These are phyloP conservation scores for Mucor piriformis DNA, from an alignment of 371 early-diverging fungal species.

Conservation along the genomic window DNA sequence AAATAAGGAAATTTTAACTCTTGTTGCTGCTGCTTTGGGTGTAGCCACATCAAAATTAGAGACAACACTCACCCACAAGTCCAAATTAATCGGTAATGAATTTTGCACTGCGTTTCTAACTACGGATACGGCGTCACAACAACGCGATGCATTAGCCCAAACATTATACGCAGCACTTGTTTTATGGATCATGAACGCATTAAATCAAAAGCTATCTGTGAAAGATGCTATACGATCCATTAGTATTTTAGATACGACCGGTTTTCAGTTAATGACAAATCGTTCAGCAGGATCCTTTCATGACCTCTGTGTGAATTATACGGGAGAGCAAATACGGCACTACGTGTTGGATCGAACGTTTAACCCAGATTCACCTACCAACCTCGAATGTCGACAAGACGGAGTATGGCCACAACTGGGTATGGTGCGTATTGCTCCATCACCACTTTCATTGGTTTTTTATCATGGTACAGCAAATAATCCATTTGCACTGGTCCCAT, in stretches of 20 bases:
- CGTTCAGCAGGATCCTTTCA: slow-evolving; percentile 55
- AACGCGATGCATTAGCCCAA: slow-evolving; percentile 74
- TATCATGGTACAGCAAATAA: slow-evolving; percentile 25
- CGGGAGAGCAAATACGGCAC: slow-evolving; percentile 80
- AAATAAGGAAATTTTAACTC: slow-evolving; percentile 70
- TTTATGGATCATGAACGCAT: slow-evolving; percentile 74
- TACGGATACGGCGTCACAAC: slow-evolving; percentile 61
- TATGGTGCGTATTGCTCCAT: not conserved
- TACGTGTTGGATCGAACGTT: slow-evolving; percentile 30
- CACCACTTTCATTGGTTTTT: not conserved
- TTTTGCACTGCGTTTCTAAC: slow-evolving; percentile 83
- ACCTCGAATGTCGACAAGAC: slow-evolving; percentile 12
- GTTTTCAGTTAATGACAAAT: slow-evolving; percentile 48
- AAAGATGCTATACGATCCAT: slow-evolving; percentile 61
- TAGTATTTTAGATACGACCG: slow-evolving; percentile 73
- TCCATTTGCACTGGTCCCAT: slow-evolving; percentile 22
- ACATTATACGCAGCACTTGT: slow-evolving; percentile 77
- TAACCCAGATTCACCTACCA: slow-evolving; percentile 6
- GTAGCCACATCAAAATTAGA: slow-evolving; percentile 57
- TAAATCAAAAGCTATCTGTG: slow-evolving; percentile 70
- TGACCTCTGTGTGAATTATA: slow-evolving; percentile 84
- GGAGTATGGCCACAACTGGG: slow-evolving; percentile 11
- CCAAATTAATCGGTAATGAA: slow-evolving; percentile 65
- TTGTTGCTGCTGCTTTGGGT: slow-evolving; percentile 82
- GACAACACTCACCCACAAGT: slow-evolving; percentile 71